Base-by-base conservation (phyloP, 192 early-diverging fungal genomes). In the Diversispora eburnea region DNA sequence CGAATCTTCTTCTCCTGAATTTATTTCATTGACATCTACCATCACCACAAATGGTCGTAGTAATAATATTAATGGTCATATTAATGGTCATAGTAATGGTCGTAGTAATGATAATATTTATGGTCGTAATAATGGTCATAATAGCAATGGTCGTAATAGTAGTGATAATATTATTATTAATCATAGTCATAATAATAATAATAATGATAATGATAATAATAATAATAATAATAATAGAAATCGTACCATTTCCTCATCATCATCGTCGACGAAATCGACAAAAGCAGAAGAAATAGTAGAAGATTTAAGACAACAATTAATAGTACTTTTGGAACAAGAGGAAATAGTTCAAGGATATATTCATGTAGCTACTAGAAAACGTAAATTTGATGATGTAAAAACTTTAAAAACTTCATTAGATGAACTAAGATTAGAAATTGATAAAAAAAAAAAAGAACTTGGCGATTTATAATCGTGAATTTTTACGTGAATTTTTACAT, bases 311-410 rank as follows among this genome's bases (percentile, higher is more conserved):
- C 70, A 73, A 55, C 80, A 79, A 46, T 68, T 92, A n/a, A 79
- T 83, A 8, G 84, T 90, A 12, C 83, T 90, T 67, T 84, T 87
- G 46, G 92, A 93, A 74, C 92, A 93, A 76, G 78, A 87, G 8
- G 79, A 76, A 25, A 77, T 83, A 0, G 89, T 93, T 0, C 78
- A 88, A 45, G 86, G 84, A 0, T 93, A 85, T 57, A 87, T 93
- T 19, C 62, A 79, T 13, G 87, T 91, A 7, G 92, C 92, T 1
- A 85, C 84, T 41, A 62, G 75, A 7, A 86, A 90, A 49, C 84
- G 91, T 22, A 83, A 86, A 48, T 82, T 90, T 71, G 92, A 93
- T n/a, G 92, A 93, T 77, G 89, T 87, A 0, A 79, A 81, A 63
- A 86, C 87, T 4, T 76, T 93, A 39, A 88, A 86, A 70, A 55